phyloP scores from a whole-genome alignment of 2,329 filamentous ascomycete species.

The Penicillium fuscoglaucum region DNA sequence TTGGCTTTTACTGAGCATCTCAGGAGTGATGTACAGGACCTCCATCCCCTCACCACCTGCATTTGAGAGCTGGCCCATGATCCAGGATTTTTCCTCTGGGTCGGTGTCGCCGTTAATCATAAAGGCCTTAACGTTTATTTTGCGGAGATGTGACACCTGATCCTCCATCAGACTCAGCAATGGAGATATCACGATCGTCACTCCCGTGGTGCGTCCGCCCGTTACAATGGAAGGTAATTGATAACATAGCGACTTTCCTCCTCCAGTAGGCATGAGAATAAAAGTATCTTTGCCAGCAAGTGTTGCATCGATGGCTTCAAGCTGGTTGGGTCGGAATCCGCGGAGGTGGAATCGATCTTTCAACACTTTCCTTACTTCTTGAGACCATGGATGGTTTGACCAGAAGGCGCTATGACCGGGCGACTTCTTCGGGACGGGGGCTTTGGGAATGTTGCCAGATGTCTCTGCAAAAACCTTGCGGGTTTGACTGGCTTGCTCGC shows the following conservation, averaged over 20 bases:
- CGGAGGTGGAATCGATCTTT: slow-evolving; percentile 80
- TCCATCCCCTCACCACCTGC: slow-evolving; percentile 74
- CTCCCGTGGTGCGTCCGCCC: slow-evolving; percentile 74
- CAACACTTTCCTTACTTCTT: slow-evolving; percentile 76
- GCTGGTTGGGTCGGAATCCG: slow-evolving; percentile 85
- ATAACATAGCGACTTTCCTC: slow-evolving; percentile 95
- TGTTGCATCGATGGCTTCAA: slow-evolving; percentile 95
- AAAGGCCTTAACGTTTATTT: slow-evolving; percentile 74
- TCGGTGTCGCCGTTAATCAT: slow-evolving; percentile 77
- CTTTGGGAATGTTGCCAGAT: slow-evolving; percentile 39
- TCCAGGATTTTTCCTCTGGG: slow-evolving; percentile 60
- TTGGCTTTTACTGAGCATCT: slow-evolving; percentile 86
- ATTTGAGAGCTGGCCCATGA: slow-evolving; percentile 65
- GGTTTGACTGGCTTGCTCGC: slow-evolving; percentile 17
- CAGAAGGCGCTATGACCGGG: slow-evolving; percentile 34
- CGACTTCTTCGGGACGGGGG: slow-evolving; percentile 35
- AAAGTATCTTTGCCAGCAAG: slow-evolving; percentile 85
- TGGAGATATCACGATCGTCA: slow-evolving; percentile 94
- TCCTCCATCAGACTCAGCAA: slow-evolving; percentile 96
- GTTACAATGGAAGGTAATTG: slow-evolving; percentile 85
- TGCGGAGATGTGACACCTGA: slow-evolving; percentile 79
- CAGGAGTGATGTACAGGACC: slow-evolving; percentile 90
- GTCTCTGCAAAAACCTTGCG: slow-evolving; percentile 46
- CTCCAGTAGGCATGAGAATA: slow-evolving; percentile 95
- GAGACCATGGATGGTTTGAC: slow-evolving; percentile 77